Base-by-base conservation (phyloP, 179 eudicot species). In the Camellia oleifera region DNA sequence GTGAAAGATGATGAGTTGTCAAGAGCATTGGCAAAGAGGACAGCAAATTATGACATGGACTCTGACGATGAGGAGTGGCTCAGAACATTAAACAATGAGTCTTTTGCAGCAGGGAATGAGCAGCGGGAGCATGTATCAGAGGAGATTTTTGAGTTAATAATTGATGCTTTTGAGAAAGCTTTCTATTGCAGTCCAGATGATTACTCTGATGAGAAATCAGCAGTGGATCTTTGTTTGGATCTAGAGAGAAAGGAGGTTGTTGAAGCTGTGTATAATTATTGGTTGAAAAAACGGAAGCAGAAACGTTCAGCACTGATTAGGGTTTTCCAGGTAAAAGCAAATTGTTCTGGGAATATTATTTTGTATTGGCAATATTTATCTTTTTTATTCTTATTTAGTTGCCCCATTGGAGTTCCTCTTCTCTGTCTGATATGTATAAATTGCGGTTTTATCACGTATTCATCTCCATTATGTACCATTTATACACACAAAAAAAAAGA, bases 31-130 rank as follows among this genome's bases (percentile, higher is more conserved):
- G 87, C 79, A n/a, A 91, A 88, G 89, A 88, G 82, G 81, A 83
- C 86, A 74, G 88, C 92, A 44, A 91, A 75, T 83, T 96, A 96
- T 80, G 98, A 94, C 75, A 84, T 94, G 92, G 98, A 92, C 78
- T 87, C 88, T 40, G 97, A 91, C 57, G 99, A 94, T 86, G 97
- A 96, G 68, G 87, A 83, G 53, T 96, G 97, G 97, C 87, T 96
- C 42, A 78, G 62, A 60, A 82, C 89, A 71, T 81, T 85, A 42
- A 94, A 94, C 65, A 78, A 75, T 42, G 86, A 82, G 65, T 50
- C 79, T 13, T 84, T 17, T 78, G 84, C 14, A 1, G 80, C 14
- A 1, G 81, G 76, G 58, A 81, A 60, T 76, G 88, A 79, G 52
- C 9, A 18, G 56, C 26, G 58, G 75, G 78, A 86, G 48, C 69